Evolutionary conservation across 768 basidiomycete species (phyloP), one percentile per base, ranked within the genome.

Genomic region (Suillus fuscotomentosus): DNA sequence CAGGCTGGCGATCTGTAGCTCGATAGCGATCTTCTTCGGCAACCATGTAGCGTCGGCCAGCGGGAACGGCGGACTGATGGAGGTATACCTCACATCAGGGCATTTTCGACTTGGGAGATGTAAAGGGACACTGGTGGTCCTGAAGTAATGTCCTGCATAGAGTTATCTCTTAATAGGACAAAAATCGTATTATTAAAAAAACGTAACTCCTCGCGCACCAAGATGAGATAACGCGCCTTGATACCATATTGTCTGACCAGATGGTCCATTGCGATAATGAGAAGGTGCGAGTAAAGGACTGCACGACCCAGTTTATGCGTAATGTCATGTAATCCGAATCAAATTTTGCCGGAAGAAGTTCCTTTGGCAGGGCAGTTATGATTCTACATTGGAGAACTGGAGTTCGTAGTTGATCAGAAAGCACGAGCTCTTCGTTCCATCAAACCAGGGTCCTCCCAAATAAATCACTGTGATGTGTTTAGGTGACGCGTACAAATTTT

Each of bases 231-330:
- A 7, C 97, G 86, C 1, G 96, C 96, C 11, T 90, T 71, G 71
- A 99, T 97, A 68, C 85, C 78, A 78, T 96, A 99, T 61, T 86
- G 88, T 53, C 77, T 75, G 63, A 90, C 88, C 45, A 99, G 85
- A 73, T 97, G 83, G 65, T 95, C 87, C 96, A 98, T 99, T 6
- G 94, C 86, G 55, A 96, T 93, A 70, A 99, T 94, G 65, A 99
- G 85, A 45, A 99, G 87, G 71, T 99, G 97, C 10, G 99, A 88
- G 73, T 99, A 99, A 95, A 97, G 4, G 96, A 98, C 71, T 99
- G 97, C 7, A 99, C 97, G 57, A 96, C 97, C 97, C 97, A 99
- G 72, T 99, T 99, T 79, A 99, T 96, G 50, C 97, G 87, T 7
- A 95, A 97, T 0, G 97, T 91, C 84, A 99, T 90, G 75, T 93